Base-by-base conservation (phyloP, 495 filamentous ascomycete species). In the Penicillium soppii region DNA sequence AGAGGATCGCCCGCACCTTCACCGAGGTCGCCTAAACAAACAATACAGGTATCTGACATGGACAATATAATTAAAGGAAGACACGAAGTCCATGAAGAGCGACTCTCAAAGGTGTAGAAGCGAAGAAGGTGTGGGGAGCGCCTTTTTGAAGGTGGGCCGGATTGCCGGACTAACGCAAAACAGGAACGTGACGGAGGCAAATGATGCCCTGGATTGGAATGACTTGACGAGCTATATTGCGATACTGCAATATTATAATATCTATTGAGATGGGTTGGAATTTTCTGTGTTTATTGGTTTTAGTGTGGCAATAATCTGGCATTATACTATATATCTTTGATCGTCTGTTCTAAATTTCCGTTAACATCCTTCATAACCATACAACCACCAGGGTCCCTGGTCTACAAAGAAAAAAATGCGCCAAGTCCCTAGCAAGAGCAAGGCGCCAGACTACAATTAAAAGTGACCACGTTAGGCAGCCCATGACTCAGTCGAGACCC, bases 21-120 rank as follows among this genome's bases (percentile, higher is more conserved):
- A 72, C 84, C 87, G 74, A 97, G 85, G 75, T 89, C 86, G 71
- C 92, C 90, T 71, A 97, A 82, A 82, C 92, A 97, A 68, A 97
- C 88, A 75, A 95, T 96, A 78, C 91, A 96, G 61, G 90, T 90
- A 70, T 95, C 91, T 75, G 89, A 88, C 91, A 94, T 92, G 65
- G 67, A 71, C 67, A 63, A 65, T 56, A 44, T 58, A 66, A 58
- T 56, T 62, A 68, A 62, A 58, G 30, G 53, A 54, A 56, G 60
- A 65, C 65, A 63, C 70, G 73, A 72, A 41, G 47, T 40, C 47
- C 74, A 77, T 77, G 67, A 75, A 75, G 73, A 73, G 62, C 66
- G 70, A 54, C 54, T 65, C 52, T 56, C 42, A 50, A 50, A 30
- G 57, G 33, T 42, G 57, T 52, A 54, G 43, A 37, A 43, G 47